Conservation (phyloP, 129 eudicot species). For the Centaurea solstitialis region DNA sequence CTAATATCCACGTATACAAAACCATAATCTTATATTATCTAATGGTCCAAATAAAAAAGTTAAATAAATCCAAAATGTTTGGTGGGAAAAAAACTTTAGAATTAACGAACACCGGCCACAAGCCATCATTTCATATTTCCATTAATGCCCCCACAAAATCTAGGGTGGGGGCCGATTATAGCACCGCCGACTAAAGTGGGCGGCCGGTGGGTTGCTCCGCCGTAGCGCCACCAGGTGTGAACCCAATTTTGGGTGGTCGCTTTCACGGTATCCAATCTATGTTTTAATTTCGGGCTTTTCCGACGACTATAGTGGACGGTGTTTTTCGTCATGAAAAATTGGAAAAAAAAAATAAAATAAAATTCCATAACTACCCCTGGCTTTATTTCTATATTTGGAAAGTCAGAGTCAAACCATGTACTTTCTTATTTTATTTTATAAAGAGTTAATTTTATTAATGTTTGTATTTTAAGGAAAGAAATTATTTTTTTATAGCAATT, state of each 20-base stretch:
- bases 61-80: constrained; percentile 2
- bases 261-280: neutral
- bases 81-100: constrained; percentile 21
- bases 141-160: constrained; percentile 22
- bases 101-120: constrained; percentile 21
- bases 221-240: neutral
- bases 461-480: no score
- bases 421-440: neutral
- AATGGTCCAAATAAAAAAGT: neutral
- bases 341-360: neutral
- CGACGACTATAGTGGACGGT: constrained; percentile 23
- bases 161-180: neutral
- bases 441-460: no score
- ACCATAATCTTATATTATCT: neutral
- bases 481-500: no score
- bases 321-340: neutral
- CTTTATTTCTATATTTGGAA: neutral
- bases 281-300: neutral
- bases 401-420: neutral
- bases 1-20: neutral
- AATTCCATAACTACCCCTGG: neutral
- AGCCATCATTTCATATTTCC: neutral
- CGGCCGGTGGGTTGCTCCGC: constrained; percentile 23
- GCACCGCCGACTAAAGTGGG: neutral
- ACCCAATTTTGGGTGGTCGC: neutral